Base-by-base conservation (phyloP, 2,329 filamentous ascomycete genomes). In the Polytolypa hystricis region DNA sequence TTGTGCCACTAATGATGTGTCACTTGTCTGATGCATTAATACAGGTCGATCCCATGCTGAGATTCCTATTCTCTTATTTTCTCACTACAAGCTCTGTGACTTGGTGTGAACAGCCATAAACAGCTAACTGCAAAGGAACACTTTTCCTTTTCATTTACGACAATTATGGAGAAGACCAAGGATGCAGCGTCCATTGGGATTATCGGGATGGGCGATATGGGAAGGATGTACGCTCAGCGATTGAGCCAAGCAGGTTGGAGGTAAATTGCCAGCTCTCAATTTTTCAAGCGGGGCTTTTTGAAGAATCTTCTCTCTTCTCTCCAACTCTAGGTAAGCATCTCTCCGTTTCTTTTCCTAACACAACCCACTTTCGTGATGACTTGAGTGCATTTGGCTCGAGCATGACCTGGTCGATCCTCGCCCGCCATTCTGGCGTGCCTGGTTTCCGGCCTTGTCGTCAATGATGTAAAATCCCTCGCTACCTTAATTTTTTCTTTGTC, bases 361-460 rank as follows among this genome's bases (percentile, higher is more conserved):
- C 21, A 27, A 37, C 37, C 37, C 30, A 39, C 41, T 61, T 49
- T 43, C 59, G 86, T 93, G 89, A 96, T 96, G 89, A 96, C 89
- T 85, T 89, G 89, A 96, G 89, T 87, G 89, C 89, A 96, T 96
- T 96, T 96, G 89, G 89, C 89, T 96, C 85, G 89, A 96, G 89
- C 73, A 93, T 86, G 77, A 77, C 69, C 64, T 67, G 70, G 67
- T 65, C 67, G 58, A 62, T 54, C 38, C 63, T 64, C 68, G 69
- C 69, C 64, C 64, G 70, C 80, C 82, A 78, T 94, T 81, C 74
- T 89, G 84, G 81, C 70, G 64, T 67, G 66, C 65, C 65, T 66
- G 52, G 50, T 56, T 57, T 48, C 59, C 66, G 62, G 60, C 68
- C 67, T 67, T 67, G 70, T 73, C 75, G 80, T 93, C 89, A 74